Base-by-base conservation (phyloP, 2,329 filamentous ascomycete genomes). In the Pseudogymnoascus pannorum region DNA sequence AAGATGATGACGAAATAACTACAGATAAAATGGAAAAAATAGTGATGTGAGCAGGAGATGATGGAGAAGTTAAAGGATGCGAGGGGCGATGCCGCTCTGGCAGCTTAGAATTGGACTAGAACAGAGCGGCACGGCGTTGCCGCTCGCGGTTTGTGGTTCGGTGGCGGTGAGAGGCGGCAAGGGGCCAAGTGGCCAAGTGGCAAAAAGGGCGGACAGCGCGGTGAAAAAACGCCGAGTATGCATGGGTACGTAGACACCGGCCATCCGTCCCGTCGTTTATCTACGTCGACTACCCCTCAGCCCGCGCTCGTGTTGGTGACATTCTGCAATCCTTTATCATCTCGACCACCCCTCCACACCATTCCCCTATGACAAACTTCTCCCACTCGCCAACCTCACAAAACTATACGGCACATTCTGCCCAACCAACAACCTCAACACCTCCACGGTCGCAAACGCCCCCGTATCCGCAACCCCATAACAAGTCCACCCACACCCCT, bases 391-490 rank as follows among this genome's bases (percentile, higher is more conserved):
- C 71, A 94, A 77, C 57, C 89, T 81, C 42, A 94, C 91, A 76
- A 95, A 95, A 74, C 89, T 92, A 74, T 91, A 93, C 5, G 88
- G 89, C 61, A 94, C 89, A 72, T 94, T 94, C 75, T 94, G 89
- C 8, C 91, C 91, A 9, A 93, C 88, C 22, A 95, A 79, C 63
- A 92, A 73, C 66, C 90, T 80, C 61, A 94, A 75, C 57, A 87
- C 93, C 75, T 94, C 89, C 4, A 93, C 90, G 2, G 89, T 92
- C 20, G 89, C 92, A 76, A 92, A 94, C 0, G 90, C 89, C 61
- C 87, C 87, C 31, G 92, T 88, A 73, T 95, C 90, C 22, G 87
- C 88, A 16, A 87, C 84, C 1, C 88, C 88, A 71, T 93, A 94
- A 5, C 88, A 86, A 22, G 86, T 87, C 79, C 92, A 95, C 0